Evolutionary conservation across 208 protist genomes (phyloP).

Genomic region (Vickermania spadyakhi): DNA sequence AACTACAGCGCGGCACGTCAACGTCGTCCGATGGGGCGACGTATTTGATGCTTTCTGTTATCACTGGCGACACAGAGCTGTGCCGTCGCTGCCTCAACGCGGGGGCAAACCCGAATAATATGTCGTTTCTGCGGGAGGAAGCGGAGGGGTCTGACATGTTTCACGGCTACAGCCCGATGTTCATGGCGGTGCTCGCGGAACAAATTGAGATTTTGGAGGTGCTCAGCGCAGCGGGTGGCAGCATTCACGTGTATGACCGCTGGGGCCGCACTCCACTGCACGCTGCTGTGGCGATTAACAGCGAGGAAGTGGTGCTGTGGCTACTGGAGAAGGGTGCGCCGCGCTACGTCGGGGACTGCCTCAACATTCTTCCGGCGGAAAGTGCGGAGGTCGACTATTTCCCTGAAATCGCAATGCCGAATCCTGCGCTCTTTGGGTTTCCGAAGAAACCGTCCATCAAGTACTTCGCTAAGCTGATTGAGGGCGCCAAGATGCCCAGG

Average conservation of each 20-base stretch:
- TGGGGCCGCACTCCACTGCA: constrained; percentile 83
- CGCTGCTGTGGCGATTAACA: constrained; percentile 67
- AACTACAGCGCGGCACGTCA: constrained; percentile 24
- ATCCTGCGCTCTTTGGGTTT: constrained; percentile 31
- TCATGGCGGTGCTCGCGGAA: constrained; percentile 69
- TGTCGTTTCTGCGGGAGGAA: constrained; percentile 65
- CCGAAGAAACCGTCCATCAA: constrained; percentile 17
- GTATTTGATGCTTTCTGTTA: constrained; percentile 65
- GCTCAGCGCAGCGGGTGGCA: constrained; percentile 52
- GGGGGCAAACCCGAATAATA: constrained; percentile 81
- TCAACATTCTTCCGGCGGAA: constrained; percentile 28
- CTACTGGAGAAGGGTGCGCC: constrained; percentile 60
- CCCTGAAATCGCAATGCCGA: constrained; percentile 41
- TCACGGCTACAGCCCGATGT: constrained; percentile 85
- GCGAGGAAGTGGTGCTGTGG: constrained; percentile 62
- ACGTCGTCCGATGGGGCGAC: constrained; percentile 50
- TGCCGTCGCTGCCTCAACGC: constrained; percentile 58
- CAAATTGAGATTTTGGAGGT: constrained; percentile 61
- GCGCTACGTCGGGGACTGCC: constrained; percentile 55
- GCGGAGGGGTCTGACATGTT: constrained; percentile 60
- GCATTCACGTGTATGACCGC: constrained; percentile 77
- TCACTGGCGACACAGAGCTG: constrained; percentile 60
- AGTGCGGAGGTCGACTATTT: constrained; percentile 32
- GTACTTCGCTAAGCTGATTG: constrained; percentile 16
- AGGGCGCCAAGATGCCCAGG: not conserved